phyloP scores from a whole-genome alignment of 441 rosid species.

The Theobroma grandiflorum region DNA sequence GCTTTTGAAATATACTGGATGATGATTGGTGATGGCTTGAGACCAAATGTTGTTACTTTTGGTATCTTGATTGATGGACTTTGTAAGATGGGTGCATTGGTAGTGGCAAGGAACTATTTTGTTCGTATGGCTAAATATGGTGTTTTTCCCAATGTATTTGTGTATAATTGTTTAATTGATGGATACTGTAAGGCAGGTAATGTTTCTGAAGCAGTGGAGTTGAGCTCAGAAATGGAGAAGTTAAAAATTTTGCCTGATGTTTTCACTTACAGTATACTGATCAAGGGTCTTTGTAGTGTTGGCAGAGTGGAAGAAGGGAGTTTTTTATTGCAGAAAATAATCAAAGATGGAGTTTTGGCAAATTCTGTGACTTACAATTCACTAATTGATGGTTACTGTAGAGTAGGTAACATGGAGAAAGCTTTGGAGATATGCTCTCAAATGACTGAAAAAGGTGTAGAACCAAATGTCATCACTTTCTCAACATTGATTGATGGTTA shows the following conservation, averaged over 20 bases:
- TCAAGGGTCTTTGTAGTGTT: constrained; percentile 53
- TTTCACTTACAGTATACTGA: constrained; percentile 63
- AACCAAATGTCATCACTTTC: constrained; percentile 54
- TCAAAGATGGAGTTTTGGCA: constrained; percentile 45
- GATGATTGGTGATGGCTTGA: constrained; percentile 45
- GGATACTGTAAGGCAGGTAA: constrained; percentile 59
- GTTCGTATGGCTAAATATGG: constrained; percentile 63
- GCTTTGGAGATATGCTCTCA: constrained; percentile 55
- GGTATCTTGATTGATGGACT: constrained; percentile 66
- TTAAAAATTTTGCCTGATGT: constrained; percentile 54
- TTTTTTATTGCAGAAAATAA: constrained; percentile 54
- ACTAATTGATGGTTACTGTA: constrained; percentile 65
- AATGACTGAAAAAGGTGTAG: constrained; percentile 49
- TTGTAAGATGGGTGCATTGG: constrained; percentile 58
- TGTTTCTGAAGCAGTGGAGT: constrained; percentile 47
- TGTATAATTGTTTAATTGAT: constrained; percentile 57
- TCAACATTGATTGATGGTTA: constrained; percentile 56
- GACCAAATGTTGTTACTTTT: constrained; percentile 62
- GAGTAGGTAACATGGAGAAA: constrained; percentile 46
- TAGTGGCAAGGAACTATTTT: constrained; percentile 53
- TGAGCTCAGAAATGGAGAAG: constrained; percentile 56
- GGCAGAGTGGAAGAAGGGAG: constrained; percentile 54
- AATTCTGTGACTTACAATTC: constrained; percentile 67
- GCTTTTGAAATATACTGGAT: constrained; percentile 53
- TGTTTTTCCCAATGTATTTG: constrained; percentile 58